phyloP scores from a whole-genome alignment of 495 filamentous ascomycete genomes.

The Penicillium herquei region DNA sequence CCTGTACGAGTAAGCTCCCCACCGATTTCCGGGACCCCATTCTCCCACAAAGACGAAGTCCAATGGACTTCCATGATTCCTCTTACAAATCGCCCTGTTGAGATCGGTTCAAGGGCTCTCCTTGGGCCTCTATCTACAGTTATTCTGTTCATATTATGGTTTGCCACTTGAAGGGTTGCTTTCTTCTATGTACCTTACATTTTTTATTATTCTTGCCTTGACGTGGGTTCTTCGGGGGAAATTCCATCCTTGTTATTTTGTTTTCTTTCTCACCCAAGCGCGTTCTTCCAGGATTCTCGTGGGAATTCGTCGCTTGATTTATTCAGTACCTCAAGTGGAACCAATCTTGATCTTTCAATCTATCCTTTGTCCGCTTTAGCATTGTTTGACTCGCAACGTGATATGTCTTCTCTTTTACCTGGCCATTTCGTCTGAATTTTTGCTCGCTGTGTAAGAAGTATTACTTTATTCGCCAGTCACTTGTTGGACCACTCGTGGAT shows the following conservation, averaged over 20 bases:
- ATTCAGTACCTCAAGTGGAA: conserved; percentile 15
- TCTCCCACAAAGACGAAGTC: conserved; percentile 4
- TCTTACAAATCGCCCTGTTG: conserved; percentile 11
- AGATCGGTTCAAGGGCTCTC: conserved; percentile 2
- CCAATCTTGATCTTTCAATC: conserved; percentile 5
- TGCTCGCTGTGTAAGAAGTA: too few relatives aligned
- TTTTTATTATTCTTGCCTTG: conserved; percentile 31
- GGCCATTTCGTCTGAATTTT: background rate
- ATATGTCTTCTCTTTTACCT: background rate
- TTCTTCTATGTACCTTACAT: conserved; percentile 46
- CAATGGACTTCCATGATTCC: conserved; percentile 11
- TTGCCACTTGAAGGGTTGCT: conserved; percentile 26
- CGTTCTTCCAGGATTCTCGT: conserved; percentile 2
- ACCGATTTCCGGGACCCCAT: background rate
- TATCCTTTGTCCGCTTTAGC: background rate
- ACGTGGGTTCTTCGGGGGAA: conserved; percentile 26
- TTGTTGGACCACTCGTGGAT: too few relatives aligned
- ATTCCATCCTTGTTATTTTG: conserved; percentile 33
- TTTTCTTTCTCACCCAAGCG: conserved; percentile 17
- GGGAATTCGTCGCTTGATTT: conserved; percentile 8
- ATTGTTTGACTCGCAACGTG: background rate
- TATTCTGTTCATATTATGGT: conserved; percentile 31
- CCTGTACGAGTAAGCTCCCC: conserved; percentile 33
- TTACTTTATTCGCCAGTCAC: too few relatives aligned
- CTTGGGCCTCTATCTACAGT: conserved; percentile 17